Evolutionary conservation across 768 basidiomycete genomes (phyloP).

Genomic region (Naganishia antarctica): DNA sequence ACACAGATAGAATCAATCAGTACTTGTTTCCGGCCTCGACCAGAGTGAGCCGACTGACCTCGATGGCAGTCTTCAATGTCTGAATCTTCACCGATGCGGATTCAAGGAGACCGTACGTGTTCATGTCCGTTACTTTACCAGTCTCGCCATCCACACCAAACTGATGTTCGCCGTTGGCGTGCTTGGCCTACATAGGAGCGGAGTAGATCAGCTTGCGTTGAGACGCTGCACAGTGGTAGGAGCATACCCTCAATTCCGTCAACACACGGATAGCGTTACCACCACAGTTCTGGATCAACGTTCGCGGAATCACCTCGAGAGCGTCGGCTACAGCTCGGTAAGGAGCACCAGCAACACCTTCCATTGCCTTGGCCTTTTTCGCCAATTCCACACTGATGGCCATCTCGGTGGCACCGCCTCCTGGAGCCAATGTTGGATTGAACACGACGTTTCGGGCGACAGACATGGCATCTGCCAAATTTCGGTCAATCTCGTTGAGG

Average conservation of each 20-base stretch:
- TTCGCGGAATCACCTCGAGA: constrained; percentile 94
- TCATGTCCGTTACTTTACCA: constrained; percentile 95
- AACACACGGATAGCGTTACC: constrained; percentile 89
- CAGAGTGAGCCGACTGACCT: constrained; percentile 54
- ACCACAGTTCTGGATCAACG: constrained; percentile 88
- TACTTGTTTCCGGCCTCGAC: too few species aligned
- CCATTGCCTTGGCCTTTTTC: constrained; percentile 66
- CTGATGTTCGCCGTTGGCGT: constrained; percentile 80
- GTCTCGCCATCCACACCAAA: constrained; percentile 96
- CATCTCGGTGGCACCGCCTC: constrained; percentile 98
- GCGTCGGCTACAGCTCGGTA: constrained; percentile 90
- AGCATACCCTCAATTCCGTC: constrained; percentile 80
- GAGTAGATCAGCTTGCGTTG: not conserved
- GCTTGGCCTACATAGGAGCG: constrained; percentile 66
- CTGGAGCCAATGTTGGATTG: constrained; percentile 87
- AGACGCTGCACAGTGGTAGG: not conserved
- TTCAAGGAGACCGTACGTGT: constrained; percentile 85
- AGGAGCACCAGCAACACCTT: constrained; percentile 85
- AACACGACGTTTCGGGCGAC: constrained; percentile 96
- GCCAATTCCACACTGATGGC: constrained; percentile 79
- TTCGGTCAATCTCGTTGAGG: constrained; percentile 95
- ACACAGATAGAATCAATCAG: not conserved
- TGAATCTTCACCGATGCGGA: constrained; percentile 97
- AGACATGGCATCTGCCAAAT: constrained; percentile 94
- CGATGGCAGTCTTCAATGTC: constrained; percentile 93